Percentiles rank a stretch among this genome's conserved stretches.
phyloP scores from a whole-genome alignment of 345 rosid species.

The Tarenaya hassleriana region DNA sequence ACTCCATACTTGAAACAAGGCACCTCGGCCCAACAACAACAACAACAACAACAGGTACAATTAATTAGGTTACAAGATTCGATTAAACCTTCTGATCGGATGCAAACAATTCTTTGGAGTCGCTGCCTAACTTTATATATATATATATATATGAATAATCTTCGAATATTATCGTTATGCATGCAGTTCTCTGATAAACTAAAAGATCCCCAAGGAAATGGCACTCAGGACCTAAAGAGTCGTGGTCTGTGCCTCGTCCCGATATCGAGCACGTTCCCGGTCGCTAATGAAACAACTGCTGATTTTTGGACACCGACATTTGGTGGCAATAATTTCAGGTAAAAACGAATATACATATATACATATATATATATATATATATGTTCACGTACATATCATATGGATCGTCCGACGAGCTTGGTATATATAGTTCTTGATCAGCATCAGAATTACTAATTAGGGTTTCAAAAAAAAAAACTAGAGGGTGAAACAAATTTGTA shows the following conservation, averaged over 20 bases:
- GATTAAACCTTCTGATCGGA: background rate
- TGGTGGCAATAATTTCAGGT: constrained; percentile 50
- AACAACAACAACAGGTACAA: constrained; percentile 64
- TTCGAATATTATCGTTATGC: background rate
- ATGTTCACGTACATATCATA: too few species aligned
- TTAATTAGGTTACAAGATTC: background rate
- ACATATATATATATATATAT: too few species aligned
- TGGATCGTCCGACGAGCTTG: background rate
- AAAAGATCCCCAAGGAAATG: constrained; percentile 32
- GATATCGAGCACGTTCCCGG: constrained; percentile 68
- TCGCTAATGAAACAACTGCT: constrained; percentile 64
- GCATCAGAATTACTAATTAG: background rate
- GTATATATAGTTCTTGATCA: constrained; percentile 17
- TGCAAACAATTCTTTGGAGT: too few species aligned
- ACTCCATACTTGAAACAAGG: constrained; percentile 83
- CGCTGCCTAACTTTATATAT: too few species aligned
- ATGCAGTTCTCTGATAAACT: constrained; percentile 20
- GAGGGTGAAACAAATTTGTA: background rate
- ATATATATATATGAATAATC: too few species aligned
- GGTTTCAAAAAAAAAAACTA: background rate
- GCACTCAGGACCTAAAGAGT: constrained; percentile 53
- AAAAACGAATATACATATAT: background rate
- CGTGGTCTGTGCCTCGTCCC: constrained; percentile 86
- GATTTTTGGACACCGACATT: constrained; percentile 93
- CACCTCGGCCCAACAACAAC: constrained; percentile 49